phyloP scores from a whole-genome alignment of 805 yeast species.

The Sugiyamaella boreocaroliniensis region DNA sequence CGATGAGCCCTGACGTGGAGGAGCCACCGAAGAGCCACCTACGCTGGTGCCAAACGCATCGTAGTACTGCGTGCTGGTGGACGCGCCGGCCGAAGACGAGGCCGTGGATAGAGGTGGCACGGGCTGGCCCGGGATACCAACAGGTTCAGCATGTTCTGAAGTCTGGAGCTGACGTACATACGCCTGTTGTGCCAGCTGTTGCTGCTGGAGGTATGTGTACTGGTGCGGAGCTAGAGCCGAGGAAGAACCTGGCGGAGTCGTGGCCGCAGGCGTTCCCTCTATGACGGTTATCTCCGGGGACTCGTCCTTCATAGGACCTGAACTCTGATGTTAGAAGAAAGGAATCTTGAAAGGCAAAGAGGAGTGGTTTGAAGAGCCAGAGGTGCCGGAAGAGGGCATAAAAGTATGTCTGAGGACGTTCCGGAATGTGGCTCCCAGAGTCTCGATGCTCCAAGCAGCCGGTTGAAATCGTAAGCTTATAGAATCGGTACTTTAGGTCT shows the following conservation, averaged over 20 bases:
- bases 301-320: background rate
- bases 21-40: background rate
- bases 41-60: background rate
- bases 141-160: conserved; percentile 10
- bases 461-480: no score
- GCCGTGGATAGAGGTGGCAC: background rate
- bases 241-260: background rate
- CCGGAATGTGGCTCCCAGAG: no score
- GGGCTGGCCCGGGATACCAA: conserved; percentile 13
- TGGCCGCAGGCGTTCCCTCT: conserved; percentile 6
- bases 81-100: background rate
- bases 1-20: background rate
- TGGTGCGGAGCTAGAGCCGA: background rate
- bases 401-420: no score
- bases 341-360: background rate
- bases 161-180: conserved; percentile 10
- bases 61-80: background rate
- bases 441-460: no score
- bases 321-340: background rate
- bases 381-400: no score
- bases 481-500: no score
- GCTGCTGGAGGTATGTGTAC: conserved; percentile 17
- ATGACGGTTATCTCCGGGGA: conserved; percentile 8
- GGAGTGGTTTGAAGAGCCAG: background rate
- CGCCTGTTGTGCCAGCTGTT: conserved; percentile 18